A percentile compares a stretch with the other conserved stretches of the same genome.
phyloP scores from a whole-genome alignment of 192 early-diverging fungal genomes.

The Dimargaris xerosporica region DNA sequence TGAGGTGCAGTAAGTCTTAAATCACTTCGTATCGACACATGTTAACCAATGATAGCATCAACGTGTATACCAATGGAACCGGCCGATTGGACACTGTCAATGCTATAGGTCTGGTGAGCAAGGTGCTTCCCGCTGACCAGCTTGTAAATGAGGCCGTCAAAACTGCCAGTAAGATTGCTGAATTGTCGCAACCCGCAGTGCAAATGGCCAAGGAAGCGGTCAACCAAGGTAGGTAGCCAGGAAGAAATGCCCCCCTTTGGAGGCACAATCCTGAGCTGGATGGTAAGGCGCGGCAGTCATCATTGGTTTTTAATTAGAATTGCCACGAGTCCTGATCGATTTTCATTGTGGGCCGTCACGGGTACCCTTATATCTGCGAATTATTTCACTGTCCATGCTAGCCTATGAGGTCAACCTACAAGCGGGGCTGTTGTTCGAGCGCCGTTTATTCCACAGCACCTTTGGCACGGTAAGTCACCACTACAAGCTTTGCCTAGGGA shows the following conservation, averaged over 20 bases:
- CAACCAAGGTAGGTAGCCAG: constrained; percentile 48
- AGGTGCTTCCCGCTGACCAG: constrained; percentile 70
- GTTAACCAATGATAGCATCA: no score
- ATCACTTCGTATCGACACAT: no score
- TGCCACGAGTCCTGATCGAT: neutral
- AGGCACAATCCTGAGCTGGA: neutral
- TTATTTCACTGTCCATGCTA: constrained; percentile 16
- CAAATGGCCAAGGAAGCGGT: constrained; percentile 96
- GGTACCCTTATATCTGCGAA: no score
- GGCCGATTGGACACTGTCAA: no score
- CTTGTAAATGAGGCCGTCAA: constrained; percentile 81
- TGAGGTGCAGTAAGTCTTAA: no score
- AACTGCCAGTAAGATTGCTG: constrained; percentile 75
- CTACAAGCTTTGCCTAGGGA: no score
- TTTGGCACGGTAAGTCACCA: constrained; percentile 62
- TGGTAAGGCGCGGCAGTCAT: neutral
- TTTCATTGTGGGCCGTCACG: neutral
- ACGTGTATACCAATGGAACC: no score
- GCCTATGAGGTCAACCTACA: constrained; percentile 76
- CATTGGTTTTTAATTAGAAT: neutral
- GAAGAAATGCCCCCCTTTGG: neutral
- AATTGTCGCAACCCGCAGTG: constrained; percentile 66
- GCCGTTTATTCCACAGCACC: constrained; percentile 80
- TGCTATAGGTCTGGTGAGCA: constrained; percentile 67
- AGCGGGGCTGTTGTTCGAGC: constrained; percentile 81